Conservation (phyloP, 371 early-diverging fungal species). For the Mortierella sp. region DNA sequence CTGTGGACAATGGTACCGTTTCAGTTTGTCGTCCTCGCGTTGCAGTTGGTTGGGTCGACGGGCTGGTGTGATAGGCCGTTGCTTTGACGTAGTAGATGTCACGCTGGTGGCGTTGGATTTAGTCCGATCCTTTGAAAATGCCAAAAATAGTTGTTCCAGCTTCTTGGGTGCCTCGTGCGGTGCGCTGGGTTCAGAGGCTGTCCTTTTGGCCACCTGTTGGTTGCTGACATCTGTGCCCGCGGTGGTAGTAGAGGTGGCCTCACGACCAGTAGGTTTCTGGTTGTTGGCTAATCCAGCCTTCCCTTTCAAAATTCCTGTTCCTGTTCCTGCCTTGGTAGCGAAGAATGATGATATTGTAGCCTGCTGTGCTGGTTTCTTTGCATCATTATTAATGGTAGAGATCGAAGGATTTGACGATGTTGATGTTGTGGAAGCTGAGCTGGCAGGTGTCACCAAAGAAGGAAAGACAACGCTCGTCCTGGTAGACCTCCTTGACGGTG, state of each 20-base stretch:
- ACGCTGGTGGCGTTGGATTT: constrained; percentile 15
- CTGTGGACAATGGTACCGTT: constrained; percentile 54
- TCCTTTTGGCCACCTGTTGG: not conserved
- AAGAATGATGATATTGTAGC: constrained; percentile 42
- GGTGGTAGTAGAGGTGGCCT: not conserved
- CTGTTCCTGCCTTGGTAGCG: constrained; percentile 26
- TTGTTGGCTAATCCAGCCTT: not conserved
- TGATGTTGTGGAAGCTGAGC: not conserved
- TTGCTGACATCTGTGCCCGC: not conserved
- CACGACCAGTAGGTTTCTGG: not conserved
- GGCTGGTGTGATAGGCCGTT: not conserved
- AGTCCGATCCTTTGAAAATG: constrained; percentile 41
- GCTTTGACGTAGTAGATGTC: constrained; percentile 11
- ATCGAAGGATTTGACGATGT: not conserved
- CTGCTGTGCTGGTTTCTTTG: constrained; percentile 19
- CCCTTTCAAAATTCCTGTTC: constrained; percentile 45
- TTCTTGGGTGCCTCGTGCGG: constrained; percentile 25
- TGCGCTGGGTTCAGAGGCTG: no score
- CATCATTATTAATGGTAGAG: not conserved
- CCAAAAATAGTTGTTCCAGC: constrained; percentile 50
- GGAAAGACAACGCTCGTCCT: not conserved
- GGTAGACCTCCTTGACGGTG: constrained; percentile 27
- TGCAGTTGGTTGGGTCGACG: constrained; percentile 6
- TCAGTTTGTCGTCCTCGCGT: constrained; percentile 27
- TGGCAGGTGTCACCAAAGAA: not conserved